These are phyloP conservation scores for Xylaria acuta DNA, from an alignment of 495 filamentous ascomycete genomes.

Conservation along the genomic window DNA sequence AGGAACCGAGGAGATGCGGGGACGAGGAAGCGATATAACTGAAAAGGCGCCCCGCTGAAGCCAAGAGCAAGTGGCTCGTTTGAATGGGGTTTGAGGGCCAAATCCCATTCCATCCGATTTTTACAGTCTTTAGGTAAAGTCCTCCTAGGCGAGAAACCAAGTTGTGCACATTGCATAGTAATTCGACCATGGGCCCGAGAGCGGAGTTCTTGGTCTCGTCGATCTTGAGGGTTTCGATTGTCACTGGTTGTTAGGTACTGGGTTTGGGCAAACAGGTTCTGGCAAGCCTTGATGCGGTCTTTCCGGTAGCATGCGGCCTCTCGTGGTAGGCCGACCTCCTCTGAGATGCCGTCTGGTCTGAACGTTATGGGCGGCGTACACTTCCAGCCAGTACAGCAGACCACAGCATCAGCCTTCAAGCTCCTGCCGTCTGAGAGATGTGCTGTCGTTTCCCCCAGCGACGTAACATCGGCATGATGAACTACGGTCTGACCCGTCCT, in stretches of 20 bases:
- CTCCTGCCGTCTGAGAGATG: conserved; percentile 55
- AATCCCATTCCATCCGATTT: neutral
- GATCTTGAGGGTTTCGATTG: neutral
- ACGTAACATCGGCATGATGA: conserved; percentile 60
- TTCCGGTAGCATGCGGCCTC: neutral
- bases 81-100: neutral
- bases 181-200: neutral
- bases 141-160: conserved; percentile 1
- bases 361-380: conserved; percentile 60
- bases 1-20: conserved; percentile 50
- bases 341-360: conserved; percentile 46
- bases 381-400: conserved; percentile 66
- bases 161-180: neutral
- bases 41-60: conserved; percentile 32
- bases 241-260: too few species aligned
- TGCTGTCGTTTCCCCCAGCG: conserved; percentile 52
- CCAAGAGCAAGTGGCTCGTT: neutral
- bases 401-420: conserved; percentile 58
- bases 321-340: conserved; percentile 7
- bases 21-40: conserved; percentile 65
- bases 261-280: too few species aligned
- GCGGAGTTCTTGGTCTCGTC: neutral
- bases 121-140: neutral
- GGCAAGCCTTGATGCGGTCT: neutral
- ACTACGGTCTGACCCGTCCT: conserved; percentile 58